Evolutionary conservation across 2,329 filamentous ascomycete species (phyloP), one percentile per base, ranked within the genome.

Genomic region (Catunica adiposa): DNA sequence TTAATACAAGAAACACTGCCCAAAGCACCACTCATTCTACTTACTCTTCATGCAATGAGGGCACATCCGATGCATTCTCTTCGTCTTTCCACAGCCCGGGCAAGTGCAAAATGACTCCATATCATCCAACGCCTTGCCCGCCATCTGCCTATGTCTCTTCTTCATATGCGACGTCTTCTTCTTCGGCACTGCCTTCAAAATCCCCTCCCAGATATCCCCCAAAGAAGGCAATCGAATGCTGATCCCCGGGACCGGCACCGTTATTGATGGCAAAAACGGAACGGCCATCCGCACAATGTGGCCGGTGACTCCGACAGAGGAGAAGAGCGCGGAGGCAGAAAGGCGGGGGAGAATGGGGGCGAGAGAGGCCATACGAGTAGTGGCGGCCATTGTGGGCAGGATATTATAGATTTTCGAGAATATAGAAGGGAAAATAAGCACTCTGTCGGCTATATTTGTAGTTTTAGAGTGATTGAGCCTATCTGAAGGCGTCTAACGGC

Each of bases 111-210:
- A 71, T 55, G 80, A 79, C 60, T 84, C 92, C 57, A 94, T 82
- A 66, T 98, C 92, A 71, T 95, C 86, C 63, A 98, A 70, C 47
- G 83, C 90, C 72, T 98, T 98, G 65, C 92, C 92, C 23, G 89
- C 90, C 83, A 97, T 85, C 66, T 94, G 89, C 64, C 94, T 81
- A 66, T 89, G 83, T 63, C 92, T 79, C 76, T 89, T 95, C 74
- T 92, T 95, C 74, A 87, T 87, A 69, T 98, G 88, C 44, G 90
- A 96, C 34, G 89, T 94, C 79, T 97, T 98, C 74, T 95, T 97
- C 78, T 98, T 98, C 3, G 92, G 92, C 15, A 97, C 92, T 1
- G 92, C 92, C 61, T 83, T 83, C 62, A 98, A 75, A 48, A 98
- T 79, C 4, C 86, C 89, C 62, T 96, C 90, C 90, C 90, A 97